Evolutionary conservation across 139 green algal species (phyloP), one percentile per base, ranked within the genome.

Genomic region (Micractinium conductrix): DNA sequence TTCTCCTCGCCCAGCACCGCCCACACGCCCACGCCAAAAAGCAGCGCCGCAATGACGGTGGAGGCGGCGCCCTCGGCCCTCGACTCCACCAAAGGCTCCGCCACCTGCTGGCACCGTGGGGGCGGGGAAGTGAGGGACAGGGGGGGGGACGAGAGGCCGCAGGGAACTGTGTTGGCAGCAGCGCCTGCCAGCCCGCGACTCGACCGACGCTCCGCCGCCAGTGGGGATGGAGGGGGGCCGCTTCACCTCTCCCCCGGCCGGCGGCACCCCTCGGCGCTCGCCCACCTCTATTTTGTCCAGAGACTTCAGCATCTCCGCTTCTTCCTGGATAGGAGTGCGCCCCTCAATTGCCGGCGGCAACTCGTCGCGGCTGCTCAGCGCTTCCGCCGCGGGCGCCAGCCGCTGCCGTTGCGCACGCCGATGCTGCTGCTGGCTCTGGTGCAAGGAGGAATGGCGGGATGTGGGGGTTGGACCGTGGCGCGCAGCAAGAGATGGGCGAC

Each of bases 21-120:
- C 90, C 92, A 96, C 9, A 97, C 87, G 33, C 92, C 91, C 0
- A 55, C 85, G 12, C 95, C 95, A 87, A 98, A 97, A 1, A 85
- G 91, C 2, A 95, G 67, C 1, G 94, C 93, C 19, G 88, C 87
- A 35, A 78, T 88, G 9, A 97, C 88, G 26, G 86, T 82, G 30
- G 60, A 12, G 8, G 86, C 86, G 9, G 86, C 86, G 58, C 37
- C 71, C 63, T 89, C 86, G 30, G 72, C 86, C 24, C 80, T 67
- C 48, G 48, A 28, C 74, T 89, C 86, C 3, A 89, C 22, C 42
- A 80, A 8, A 17, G 86, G 86, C 74, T 89, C 86, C 0, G 22
- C 38, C 24, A 89, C 73, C 67, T 89, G 71, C 44, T 81, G 28
- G 12, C 4, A 12, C 30, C 38, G 63, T 6, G n/a, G 63, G 30